Percentiles rank a stretch among this genome's conserved stretches.
Evolutionary conservation across 805 yeast species (phyloP).

Genomic region (Spencermartinsiella europaea): DNA sequence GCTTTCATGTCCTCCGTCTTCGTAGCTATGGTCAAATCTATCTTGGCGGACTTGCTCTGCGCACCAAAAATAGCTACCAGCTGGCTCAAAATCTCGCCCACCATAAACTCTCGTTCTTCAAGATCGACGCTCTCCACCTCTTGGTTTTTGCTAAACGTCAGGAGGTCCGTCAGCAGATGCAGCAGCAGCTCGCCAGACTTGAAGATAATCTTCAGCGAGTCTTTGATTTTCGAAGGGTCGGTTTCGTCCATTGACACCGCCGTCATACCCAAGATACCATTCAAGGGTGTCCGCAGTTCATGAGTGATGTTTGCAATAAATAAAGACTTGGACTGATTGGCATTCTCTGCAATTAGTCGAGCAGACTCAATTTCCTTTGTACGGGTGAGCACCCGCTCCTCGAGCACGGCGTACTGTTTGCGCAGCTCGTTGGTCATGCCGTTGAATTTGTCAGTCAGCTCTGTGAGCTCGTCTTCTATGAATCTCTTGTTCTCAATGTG

Average conservation of each 20-base stretch:
- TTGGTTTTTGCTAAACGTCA: constrained; percentile 90
- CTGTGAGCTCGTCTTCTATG: constrained; percentile 72
- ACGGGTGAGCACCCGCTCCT: constrained; percentile 80
- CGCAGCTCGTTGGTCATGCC: constrained; percentile 86
- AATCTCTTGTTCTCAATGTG: constrained; percentile 18
- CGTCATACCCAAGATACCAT: constrained; percentile 95
- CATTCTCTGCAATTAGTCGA: constrained; percentile 83
- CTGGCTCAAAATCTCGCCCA: constrained; percentile 78
- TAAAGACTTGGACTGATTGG: constrained; percentile 94
- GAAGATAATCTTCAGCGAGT: constrained; percentile 74
- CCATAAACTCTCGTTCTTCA: constrained; percentile 75
- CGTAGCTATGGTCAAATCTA: constrained; percentile 48
- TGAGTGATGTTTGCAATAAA: constrained; percentile 90
- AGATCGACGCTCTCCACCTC: constrained; percentile 67
- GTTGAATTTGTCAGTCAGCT: constrained; percentile 80
- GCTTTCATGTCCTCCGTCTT: constrained; percentile 35
- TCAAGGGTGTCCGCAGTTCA: constrained; percentile 90
- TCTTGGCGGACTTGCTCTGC: constrained; percentile 56
- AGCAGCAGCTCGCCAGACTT: constrained; percentile 86
- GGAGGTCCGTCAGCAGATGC: constrained; percentile 83
- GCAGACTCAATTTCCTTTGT: constrained; percentile 86
- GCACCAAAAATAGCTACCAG: constrained; percentile 72
- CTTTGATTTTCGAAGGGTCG: constrained; percentile 61
- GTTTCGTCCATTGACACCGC: constrained; percentile 86
- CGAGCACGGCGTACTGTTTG: constrained; percentile 74